phyloP scores from a whole-genome alignment of 1,139 yeast genomes.

The Barnettozyma hawaiiensis region DNA sequence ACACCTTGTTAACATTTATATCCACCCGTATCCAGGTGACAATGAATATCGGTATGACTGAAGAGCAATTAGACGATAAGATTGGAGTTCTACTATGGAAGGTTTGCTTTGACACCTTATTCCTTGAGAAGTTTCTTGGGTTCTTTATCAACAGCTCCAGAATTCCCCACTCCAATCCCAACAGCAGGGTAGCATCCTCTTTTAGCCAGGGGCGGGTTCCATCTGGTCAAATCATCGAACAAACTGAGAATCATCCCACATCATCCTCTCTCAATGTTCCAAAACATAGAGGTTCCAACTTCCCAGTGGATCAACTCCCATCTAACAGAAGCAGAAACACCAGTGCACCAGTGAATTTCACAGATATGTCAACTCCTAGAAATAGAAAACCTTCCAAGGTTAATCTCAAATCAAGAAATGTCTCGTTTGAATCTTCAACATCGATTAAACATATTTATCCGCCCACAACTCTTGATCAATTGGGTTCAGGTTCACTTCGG shows the following conservation, averaged over 20 bases:
- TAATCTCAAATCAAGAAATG: slow-evolving; percentile 4
- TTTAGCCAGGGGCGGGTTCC: not conserved
- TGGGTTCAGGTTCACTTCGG: not conserved
- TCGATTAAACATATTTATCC: not conserved
- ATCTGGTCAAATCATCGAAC: not conserved
- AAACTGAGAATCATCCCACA: not conserved
- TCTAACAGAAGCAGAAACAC: slow-evolving; percentile 1
- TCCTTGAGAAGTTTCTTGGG: slow-evolving; percentile 3
- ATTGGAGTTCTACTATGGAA: slow-evolving; percentile 9
- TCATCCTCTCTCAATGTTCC: slow-evolving; percentile 1
- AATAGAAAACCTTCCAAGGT: not conserved
- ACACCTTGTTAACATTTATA: slow-evolving; percentile 12
- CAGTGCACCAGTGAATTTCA: not conserved
- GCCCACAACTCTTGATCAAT: not conserved
- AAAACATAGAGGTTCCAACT: not conserved
- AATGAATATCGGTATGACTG: slow-evolving; percentile 5
- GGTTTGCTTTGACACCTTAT: slow-evolving; percentile 13
- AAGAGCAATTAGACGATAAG: slow-evolving; percentile 13
- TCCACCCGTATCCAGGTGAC: slow-evolving; percentile 4
- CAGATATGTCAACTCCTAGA: not conserved
- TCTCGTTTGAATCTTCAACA: slow-evolving; percentile 2
- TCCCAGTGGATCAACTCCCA: not conserved
- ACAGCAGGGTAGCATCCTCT: not conserved
- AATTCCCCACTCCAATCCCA: not conserved
- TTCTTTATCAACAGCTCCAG: not conserved